Percentiles rank a stretch among this genome's conserved stretches.
phyloP scores from a whole-genome alignment of 2,329 filamentous ascomycete genomes.

The Talaromyces piceae region DNA sequence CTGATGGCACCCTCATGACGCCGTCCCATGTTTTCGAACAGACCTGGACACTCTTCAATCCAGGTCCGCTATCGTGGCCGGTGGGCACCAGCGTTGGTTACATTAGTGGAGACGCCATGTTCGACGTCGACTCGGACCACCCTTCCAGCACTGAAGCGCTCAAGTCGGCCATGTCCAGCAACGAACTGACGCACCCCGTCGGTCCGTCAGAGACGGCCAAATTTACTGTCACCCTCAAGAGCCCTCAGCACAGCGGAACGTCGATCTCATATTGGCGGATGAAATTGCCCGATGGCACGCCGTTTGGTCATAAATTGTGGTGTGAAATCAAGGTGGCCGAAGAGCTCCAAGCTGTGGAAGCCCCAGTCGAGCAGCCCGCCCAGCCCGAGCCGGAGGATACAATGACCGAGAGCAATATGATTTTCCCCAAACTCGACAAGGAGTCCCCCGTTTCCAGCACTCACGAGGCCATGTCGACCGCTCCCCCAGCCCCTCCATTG shows the following conservation, averaged over 20 bases:
- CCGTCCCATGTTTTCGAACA: constrained; percentile 74
- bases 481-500: constrained; percentile 27
- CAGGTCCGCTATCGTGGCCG: constrained; percentile 73
- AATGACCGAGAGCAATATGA: constrained; percentile 61
- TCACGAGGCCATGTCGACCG: constrained; percentile 47
- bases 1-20: constrained; percentile 66
- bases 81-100: constrained; percentile 84
- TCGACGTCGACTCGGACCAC: constrained; percentile 72
- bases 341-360: constrained; percentile 2
- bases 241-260: constrained; percentile 67
- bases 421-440: constrained; percentile 93
- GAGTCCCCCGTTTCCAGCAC: constrained; percentile 78
- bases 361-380: constrained; percentile 14
- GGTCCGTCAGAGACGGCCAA: constrained; percentile 65
- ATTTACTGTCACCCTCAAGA: constrained; percentile 80
- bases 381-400: constrained; percentile 19
- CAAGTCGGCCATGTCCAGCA: constrained; percentile 73
- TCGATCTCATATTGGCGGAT: constrained; percentile 95
- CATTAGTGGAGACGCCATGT: constrained; percentile 94
- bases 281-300: constrained; percentile 68
- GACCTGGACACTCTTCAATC: constrained; percentile 85
- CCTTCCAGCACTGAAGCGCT: constrained; percentile 73
- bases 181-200: constrained; percentile 61
- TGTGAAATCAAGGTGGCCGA: constrained; percentile 69
- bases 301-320: constrained; percentile 92